Evolutionary conservation across 495 filamentous ascomycete species (phyloP), one percentile per base, ranked within the genome.

Genomic region (Penicillium argentinense): DNA sequence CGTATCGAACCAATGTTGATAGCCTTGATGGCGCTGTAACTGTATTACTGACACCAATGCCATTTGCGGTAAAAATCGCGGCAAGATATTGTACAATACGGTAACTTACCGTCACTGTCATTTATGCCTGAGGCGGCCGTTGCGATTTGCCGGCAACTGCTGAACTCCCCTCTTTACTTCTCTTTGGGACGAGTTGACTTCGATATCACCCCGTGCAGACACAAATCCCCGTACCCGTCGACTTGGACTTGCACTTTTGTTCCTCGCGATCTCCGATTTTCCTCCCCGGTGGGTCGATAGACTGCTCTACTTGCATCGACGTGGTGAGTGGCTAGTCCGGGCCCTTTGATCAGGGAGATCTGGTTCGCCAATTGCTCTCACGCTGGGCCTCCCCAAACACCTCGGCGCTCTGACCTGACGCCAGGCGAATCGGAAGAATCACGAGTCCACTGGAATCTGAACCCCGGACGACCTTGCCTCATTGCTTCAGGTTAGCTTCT

Each of bases 331-430:
- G 45, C 53, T 53, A 57, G 59, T 49, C 53, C 33, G 42, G 51
- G 41, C 37, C 42, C 50, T 49, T 49, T 39, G 59, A 51, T 60
- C 57, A 62, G 55, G 57, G 49, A 63, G 57, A 57, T 70, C 65
- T 72, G 69, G 69, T 72, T 72, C 69, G 69, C 62, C 69, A 68
- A 72, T 72, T 69, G 66, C 57, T 45, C 52, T 53, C 50, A 51
- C 32, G 30, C 28, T 34, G 47, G 47, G 44, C 49, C 53, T 53
- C 49, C 47, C 49, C 45, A 47, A 42, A 46, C 33, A 8, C 33
- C 33, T 18, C 33, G 9, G 57, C 54, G 60, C 51, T 53, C 49
- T 59, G 57, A 60, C 49, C 54, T 47, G 41, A 49, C 51, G 38
- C 21, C 56, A 58, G 56, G 50, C 63, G 60, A 67, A 71, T 69